Conservation (phyloP, 805 yeast species). For the Peterozyma toletana region DNA sequence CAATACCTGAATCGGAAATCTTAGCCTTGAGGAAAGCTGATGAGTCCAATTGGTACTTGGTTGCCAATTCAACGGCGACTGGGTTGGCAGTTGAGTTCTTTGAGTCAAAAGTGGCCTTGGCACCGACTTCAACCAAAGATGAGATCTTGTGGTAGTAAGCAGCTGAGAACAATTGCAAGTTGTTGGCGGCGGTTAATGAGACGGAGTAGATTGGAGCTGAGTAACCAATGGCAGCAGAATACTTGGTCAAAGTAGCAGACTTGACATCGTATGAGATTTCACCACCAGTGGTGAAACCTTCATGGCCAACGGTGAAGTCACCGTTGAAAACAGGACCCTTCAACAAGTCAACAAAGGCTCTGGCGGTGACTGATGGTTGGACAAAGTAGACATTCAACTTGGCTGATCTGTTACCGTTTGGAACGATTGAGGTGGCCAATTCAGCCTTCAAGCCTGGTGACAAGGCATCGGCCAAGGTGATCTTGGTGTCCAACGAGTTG, state of each 20-base stretch:
- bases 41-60: constrained; percentile 86
- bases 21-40: constrained; percentile 93
- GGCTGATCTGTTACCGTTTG: constrained; percentile 72
- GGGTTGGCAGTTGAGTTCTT: constrained; percentile 64
- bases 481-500: constrained; percentile 85
- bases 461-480: constrained; percentile 85
- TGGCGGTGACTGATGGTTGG: constrained; percentile 89
- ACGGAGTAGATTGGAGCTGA: constrained; percentile 80
- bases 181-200: constrained; percentile 77
- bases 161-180: constrained; percentile 85
- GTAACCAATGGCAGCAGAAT: constrained; percentile 92
- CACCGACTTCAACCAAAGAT: constrained; percentile 92
- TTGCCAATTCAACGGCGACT: constrained; percentile 91
- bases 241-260: constrained; percentile 86
- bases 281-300: constrained; percentile 95
- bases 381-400: constrained; percentile 85
- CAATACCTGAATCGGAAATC: constrained; percentile 92
- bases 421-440: constrained; percentile 79
- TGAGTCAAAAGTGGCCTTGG: constrained; percentile 94
- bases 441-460: constrained; percentile 95
- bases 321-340: constrained; percentile 96
- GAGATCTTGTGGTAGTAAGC: constrained; percentile 96
- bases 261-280: constrained; percentile 95
- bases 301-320: constrained; percentile 91
- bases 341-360: constrained; percentile 90